A percentile compares a stretch with the other conserved stretches of the same genome.
Conservation (phyloP, 2,329 filamentous ascomycete species). For the Anthostomella pinea region DNA sequence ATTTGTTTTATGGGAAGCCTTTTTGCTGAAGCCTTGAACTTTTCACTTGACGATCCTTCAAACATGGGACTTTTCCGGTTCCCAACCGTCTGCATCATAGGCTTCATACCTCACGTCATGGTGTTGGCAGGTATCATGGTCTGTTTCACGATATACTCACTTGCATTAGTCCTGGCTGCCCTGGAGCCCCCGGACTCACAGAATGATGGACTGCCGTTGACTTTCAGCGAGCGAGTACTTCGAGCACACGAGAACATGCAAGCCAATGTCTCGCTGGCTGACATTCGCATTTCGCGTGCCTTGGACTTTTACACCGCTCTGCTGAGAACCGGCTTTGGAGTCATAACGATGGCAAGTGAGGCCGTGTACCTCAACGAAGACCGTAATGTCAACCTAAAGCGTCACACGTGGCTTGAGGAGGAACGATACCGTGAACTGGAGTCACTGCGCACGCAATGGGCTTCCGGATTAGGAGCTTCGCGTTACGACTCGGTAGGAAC, state of each 20-base stretch:
- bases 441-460: conserved; percentile 50
- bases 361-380: conserved; percentile 96
- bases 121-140: conserved; percentile 75
- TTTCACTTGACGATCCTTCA: conserved; percentile 57
- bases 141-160: conserved; percentile 72
- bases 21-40: conserved; percentile 67
- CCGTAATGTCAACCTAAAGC: conserved; percentile 66
- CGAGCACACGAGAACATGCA: conserved; percentile 86
- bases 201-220: conserved; percentile 32
- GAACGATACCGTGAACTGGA: conserved; percentile 78
- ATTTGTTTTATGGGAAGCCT: conserved; percentile 86
- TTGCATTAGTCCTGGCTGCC: conserved; percentile 75
- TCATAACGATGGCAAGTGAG: conserved; percentile 90
- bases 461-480: conserved; percentile 45
- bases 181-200: conserved; percentile 57
- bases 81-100: conserved; percentile 90
- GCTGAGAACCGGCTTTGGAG: conserved; percentile 79
- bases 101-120: conserved; percentile 91
- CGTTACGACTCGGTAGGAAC: conserved; percentile 52
- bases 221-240: conserved; percentile 58
- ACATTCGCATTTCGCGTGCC: conserved; percentile 74
- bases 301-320: conserved; percentile 96
- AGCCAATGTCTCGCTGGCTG: conserved; percentile 80
- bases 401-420: conserved; percentile 88
- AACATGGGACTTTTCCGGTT: conserved; percentile 74